Percentiles rank a stretch among this genome's conserved stretches.
Evolutionary conservation across 257 asterid species (phyloP).

Genomic region (Fraxinus cuspidata): DNA sequence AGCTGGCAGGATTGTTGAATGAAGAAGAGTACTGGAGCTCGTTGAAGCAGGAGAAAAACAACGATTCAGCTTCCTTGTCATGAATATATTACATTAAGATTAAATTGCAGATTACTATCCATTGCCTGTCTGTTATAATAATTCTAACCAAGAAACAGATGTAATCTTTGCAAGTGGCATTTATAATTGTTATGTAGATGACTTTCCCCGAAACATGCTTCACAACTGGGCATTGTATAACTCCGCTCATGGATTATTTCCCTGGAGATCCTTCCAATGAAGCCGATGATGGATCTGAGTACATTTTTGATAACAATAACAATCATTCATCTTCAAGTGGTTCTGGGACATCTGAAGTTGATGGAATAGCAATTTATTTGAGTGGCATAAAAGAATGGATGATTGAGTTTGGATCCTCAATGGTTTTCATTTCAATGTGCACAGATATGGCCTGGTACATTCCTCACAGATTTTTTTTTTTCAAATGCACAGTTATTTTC

Average conservation of each 20-base stretch:
- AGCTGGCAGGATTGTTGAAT: conserved; percentile 72
- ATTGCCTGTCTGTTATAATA: conserved; percentile 80
- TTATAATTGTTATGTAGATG: conserved; percentile 56
- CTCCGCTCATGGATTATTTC: conserved; percentile 83
- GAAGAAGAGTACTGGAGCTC: conserved; percentile 82
- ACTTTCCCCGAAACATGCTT: conserved; percentile 76
- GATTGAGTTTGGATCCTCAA: conserved; percentile 81
- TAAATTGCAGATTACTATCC: conserved; percentile 91
- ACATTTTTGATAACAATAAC: conserved; percentile 61
- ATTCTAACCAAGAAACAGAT: conserved; percentile 67
- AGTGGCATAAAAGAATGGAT: conserved; percentile 93
- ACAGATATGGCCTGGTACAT: conserved; percentile 93
- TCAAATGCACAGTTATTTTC: background rate
- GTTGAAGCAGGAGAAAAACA: conserved; percentile 66
- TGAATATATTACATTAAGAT: conserved; percentile 74
- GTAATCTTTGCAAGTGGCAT: conserved; percentile 65
- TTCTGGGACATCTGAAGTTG: conserved; percentile 51
- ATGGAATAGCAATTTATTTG: conserved; percentile 76
- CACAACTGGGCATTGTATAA: conserved; percentile 91
- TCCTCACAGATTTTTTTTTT: background rate
- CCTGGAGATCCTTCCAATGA: conserved; percentile 85
- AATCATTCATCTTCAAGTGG: conserved; percentile 51
- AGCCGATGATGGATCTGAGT: conserved; percentile 90
- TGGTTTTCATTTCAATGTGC: conserved; percentile 68
- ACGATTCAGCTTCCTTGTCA: conserved; percentile 51